These are phyloP conservation scores for Leishmania aethiopica DNA, from an alignment of 208 protist genomes.

Conservation along the genomic window DNA sequence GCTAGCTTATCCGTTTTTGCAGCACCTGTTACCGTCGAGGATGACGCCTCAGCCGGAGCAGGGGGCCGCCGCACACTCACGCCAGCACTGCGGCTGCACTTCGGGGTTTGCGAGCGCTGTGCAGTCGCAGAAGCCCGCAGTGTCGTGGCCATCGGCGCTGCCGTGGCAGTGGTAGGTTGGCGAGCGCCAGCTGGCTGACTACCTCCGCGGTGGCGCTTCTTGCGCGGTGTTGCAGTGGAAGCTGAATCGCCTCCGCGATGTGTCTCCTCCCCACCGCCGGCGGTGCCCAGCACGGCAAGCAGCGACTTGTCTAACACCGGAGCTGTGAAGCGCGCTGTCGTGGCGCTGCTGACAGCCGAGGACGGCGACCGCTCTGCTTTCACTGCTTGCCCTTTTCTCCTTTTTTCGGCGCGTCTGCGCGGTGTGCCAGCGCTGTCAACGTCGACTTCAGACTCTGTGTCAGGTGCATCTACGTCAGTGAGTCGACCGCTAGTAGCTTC, in stretches of 20 bases:
- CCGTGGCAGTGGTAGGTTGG: background rate
- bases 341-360: constrained; percentile 1
- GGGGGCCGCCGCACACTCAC: background rate
- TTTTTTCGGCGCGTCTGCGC: background rate
- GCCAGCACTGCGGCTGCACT: background rate
- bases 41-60: background rate
- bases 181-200: background rate
- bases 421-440: constrained; percentile 1
- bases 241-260: background rate
- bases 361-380: background rate
- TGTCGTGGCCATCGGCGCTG: background rate
- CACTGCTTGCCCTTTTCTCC: background rate
- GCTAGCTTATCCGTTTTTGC: constrained; percentile 1
- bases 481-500: background rate
- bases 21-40: background rate
- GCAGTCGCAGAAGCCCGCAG: background rate
- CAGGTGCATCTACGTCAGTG: background rate
- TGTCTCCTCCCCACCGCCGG: background rate
- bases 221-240: background rate
- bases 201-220: background rate
- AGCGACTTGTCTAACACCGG: background rate
- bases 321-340: background rate
- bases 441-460: background rate
- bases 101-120: background rate
- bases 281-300: background rate